These are phyloP conservation scores for Candida montana DNA, from an alignment of 805 yeast genomes.

Conservation along the genomic window DNA sequence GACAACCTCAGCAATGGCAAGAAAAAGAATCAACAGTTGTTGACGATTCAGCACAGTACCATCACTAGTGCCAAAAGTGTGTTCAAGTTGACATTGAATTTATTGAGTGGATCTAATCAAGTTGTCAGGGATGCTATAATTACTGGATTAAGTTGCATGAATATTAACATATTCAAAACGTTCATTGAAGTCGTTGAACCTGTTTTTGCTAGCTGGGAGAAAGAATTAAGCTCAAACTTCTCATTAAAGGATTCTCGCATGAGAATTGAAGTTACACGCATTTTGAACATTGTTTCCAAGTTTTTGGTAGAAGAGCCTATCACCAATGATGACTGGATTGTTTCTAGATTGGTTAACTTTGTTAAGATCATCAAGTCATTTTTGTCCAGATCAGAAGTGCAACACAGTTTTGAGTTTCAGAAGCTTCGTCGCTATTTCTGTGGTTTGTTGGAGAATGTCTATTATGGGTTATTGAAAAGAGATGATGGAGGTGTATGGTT, in stretches of 20 bases:
- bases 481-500: constrained; percentile 48
- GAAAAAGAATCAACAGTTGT: constrained; percentile 72
- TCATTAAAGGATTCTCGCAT: constrained; percentile 38
- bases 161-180: constrained; percentile 81
- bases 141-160: constrained; percentile 83
- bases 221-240: constrained; percentile 34
- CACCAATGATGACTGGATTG: constrained; percentile 61
- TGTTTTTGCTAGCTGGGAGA: constrained; percentile 50
- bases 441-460: constrained; percentile 73
- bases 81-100: constrained; percentile 80
- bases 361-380: constrained; percentile 59
- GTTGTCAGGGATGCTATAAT: constrained; percentile 80
- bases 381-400: constrained; percentile 51
- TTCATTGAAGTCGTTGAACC: constrained; percentile 71
- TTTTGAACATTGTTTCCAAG: constrained; percentile 63
- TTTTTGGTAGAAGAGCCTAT: constrained; percentile 48
- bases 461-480: constrained; percentile 43
- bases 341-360: constrained; percentile 56
- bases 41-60: constrained; percentile 82
- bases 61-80: constrained; percentile 90
- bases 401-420: constrained; percentile 66
- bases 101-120: constrained; percentile 63
- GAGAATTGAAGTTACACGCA: constrained; percentile 73
- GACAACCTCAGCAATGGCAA: constrained; percentile 53
- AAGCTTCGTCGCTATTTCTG: constrained; percentile 78